phyloP scores from a whole-genome alignment of 805 yeast species.

The Suhomyces tanzawaensis region DNA sequence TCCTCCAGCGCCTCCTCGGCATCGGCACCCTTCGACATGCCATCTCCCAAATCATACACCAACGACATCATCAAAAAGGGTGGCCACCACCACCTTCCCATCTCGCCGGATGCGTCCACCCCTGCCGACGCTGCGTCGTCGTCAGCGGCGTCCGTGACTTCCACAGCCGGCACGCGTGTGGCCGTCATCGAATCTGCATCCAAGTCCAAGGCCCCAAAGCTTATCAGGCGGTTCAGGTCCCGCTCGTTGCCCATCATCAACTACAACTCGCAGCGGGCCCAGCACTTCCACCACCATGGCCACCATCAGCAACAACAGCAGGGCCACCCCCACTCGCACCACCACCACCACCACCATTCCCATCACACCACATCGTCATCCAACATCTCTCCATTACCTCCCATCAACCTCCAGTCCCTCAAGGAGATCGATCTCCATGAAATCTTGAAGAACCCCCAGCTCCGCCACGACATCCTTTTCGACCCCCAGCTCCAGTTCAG shows the following conservation, averaged over 20 bases:
- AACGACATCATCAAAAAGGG: conserved; percentile 8
- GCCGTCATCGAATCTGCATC: conserved; percentile 1
- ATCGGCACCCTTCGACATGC: conserved; percentile 9
- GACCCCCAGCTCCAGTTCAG: conserved; percentile 91
- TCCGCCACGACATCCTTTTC: conserved; percentile 88
- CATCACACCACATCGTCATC: conserved; percentile 9
- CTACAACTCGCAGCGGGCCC: conserved; percentile 23
- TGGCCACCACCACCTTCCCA: conserved; percentile 6
- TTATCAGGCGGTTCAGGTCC: conserved; percentile 35
- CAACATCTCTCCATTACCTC: conserved; percentile 59
- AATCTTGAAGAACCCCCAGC: conserved; percentile 85
- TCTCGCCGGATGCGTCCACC: conserved; percentile 2
- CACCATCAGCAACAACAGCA: conserved; percentile 7
- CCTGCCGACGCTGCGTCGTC: no score
- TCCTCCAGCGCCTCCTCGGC: conserved; percentile 8
- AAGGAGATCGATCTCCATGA: conserved; percentile 86
- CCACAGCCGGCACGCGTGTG: background rate
- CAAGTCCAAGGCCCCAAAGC: conserved; percentile 29
- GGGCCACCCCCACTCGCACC: conserved; percentile 5
- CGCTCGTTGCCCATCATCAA: conserved; percentile 43
- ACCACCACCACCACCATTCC: conserved; percentile 13
- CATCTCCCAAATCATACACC: conserved; percentile 10
- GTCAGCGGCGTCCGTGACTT: conserved; percentile 3
- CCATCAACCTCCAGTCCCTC: conserved; percentile 76
- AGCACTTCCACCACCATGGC: conserved; percentile 17